Conservation (phyloP, 352 stramenopile genomes). For the Globisporangium carolinianum region DNA sequence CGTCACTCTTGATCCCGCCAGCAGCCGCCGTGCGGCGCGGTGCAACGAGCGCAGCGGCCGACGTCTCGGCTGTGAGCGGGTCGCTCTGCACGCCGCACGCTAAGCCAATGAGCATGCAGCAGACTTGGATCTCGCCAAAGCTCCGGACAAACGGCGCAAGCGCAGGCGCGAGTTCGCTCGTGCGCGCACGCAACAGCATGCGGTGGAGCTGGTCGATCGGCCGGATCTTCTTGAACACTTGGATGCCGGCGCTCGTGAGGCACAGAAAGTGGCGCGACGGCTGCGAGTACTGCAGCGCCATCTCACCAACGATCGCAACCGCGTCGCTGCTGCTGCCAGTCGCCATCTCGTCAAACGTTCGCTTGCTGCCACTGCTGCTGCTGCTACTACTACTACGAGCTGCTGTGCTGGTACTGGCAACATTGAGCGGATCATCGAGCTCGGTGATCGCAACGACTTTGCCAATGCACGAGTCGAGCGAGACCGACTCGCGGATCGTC, state of each 20-base stretch:
- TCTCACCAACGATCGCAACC: constrained; percentile 57
- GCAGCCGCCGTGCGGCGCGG: constrained; percentile 8
- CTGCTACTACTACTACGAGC: no score
- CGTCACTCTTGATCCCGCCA: constrained; percentile 57
- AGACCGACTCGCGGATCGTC: constrained; percentile 71
- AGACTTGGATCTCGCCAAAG: constrained; percentile 81
- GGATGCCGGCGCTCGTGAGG: constrained; percentile 79
- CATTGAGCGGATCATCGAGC: constrained; percentile 17
- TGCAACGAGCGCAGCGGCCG: constrained; percentile 39
- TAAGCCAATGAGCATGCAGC: constrained; percentile 85
- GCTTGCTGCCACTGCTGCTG: constrained; percentile 26
- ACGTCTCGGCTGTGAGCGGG: constrained; percentile 49
- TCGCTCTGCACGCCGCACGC: constrained; percentile 82
- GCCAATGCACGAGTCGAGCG: constrained; percentile 64
- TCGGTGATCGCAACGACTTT: constrained; percentile 83
- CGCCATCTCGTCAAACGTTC: constrained; percentile 77
- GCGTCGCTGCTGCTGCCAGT: constrained; percentile 20
- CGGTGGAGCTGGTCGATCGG: constrained; percentile 84
- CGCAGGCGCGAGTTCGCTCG: constrained; percentile 56
- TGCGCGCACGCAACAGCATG: constrained; percentile 57
- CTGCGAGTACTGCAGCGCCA: constrained; percentile 80
- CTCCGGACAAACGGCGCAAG: constrained; percentile 73
- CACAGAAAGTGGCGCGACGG: constrained; percentile 81
- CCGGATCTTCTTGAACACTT: constrained; percentile 88
- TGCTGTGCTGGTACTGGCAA: no score